These are phyloP conservation scores for Cephaloascus albidus DNA, from an alignment of 805 yeast species.

Conservation along the genomic window DNA sequence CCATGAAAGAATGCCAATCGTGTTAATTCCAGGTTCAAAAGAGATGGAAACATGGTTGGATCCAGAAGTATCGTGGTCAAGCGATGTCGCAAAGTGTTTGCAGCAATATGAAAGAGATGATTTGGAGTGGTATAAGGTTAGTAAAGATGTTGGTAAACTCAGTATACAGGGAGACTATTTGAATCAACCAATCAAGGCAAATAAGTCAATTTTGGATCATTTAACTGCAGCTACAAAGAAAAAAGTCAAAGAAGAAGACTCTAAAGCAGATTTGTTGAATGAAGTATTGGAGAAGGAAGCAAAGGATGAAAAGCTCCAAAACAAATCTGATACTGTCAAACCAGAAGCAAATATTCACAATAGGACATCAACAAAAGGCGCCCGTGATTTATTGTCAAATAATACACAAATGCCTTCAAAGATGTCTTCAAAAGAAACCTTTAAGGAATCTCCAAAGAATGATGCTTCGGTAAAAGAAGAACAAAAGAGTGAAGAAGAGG, in stretches of 20 bases:
- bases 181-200: slow-evolving; percentile 15
- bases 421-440: too few relatives aligned
- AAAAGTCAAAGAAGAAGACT: slow-evolving; percentile 2
- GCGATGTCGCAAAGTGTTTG: slow-evolving; percentile 28
- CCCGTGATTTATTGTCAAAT: too few relatives aligned
- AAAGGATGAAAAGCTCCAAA: not conserved
- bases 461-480: slow-evolving; percentile 3
- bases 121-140: slow-evolving; percentile 49
- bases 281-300: not conserved
- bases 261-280: not conserved
- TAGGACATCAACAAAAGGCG: too few relatives aligned
- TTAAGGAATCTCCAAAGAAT: too few relatives aligned
- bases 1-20: slow-evolving; percentile 73
- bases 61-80: slow-evolving; percentile 27
- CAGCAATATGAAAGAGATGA: slow-evolving; percentile 21
- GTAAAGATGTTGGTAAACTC: slow-evolving; percentile 56
- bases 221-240: too few relatives aligned
- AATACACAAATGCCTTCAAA: too few relatives aligned
- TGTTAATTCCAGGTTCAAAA: slow-evolving; percentile 48
- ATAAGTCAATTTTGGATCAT: slow-evolving; percentile 14
- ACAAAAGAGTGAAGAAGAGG: slow-evolving; percentile 3
- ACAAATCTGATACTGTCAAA: too few relatives aligned
- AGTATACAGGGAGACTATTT: slow-evolving; percentile 34
- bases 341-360: too few relatives aligned
- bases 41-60: slow-evolving; percentile 61